Conservation (phyloP, 2,329 filamentous ascomycete species). For the Microdochium nivale region DNA sequence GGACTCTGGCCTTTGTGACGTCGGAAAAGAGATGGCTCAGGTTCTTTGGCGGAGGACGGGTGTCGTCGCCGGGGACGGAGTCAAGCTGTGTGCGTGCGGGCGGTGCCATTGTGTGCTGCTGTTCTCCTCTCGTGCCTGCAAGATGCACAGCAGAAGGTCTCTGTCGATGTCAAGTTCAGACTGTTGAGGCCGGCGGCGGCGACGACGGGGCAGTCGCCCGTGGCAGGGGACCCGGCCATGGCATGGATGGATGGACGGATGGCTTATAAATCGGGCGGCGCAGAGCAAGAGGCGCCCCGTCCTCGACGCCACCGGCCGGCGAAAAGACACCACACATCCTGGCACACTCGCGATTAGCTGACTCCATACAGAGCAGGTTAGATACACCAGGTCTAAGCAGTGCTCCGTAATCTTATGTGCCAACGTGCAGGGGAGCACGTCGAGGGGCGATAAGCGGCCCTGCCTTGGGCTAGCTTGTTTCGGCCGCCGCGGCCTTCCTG, state of each 20-base stretch:
- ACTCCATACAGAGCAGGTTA: too few species aligned
- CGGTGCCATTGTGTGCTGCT: not conserved
- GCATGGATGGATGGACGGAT: too few species aligned
- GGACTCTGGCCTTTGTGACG: conserved; percentile 53
- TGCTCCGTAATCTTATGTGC: too few species aligned
- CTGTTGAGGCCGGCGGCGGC: too few species aligned
- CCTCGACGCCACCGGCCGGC: not conserved
- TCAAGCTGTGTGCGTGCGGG: not conserved
- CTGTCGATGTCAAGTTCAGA: too few species aligned
- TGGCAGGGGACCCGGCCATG: not conserved
- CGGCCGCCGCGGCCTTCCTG: not conserved
- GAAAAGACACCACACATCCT: not conserved
- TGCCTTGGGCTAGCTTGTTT: not conserved
- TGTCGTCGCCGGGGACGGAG: conserved; percentile 12
- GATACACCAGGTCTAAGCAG: too few species aligned
- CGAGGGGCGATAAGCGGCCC: not conserved
- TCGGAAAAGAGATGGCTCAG: conserved; percentile 72
- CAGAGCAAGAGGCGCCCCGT: not conserved
- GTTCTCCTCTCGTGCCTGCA: too few species aligned
- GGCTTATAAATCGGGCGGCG: not conserved
- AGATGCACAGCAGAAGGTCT: too few species aligned
- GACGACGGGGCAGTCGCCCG: not conserved
- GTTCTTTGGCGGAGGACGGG: conserved; percentile 51
- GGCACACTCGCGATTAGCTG: too few species aligned
- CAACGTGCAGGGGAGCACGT: too few species aligned